Conservation (phyloP, 805 yeast genomes). For the Kazachstania martiniae region DNA sequence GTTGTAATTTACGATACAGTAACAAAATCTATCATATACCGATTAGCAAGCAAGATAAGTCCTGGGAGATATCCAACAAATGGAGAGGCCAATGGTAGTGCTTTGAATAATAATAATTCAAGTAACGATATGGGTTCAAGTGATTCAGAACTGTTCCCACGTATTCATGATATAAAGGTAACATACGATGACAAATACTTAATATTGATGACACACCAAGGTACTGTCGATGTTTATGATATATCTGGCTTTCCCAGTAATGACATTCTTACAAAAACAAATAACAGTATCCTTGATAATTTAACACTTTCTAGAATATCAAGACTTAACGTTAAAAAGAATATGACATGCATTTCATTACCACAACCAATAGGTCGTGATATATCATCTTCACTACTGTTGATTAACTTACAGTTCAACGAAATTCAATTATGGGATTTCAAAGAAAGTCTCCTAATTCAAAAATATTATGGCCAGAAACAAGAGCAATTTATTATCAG, state of each 20-base stretch:
- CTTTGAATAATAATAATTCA: background rate
- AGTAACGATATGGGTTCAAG: background rate
- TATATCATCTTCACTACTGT: constrained; percentile 26
- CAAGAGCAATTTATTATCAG: constrained; percentile 63
- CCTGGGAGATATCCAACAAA: background rate
- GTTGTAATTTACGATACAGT: constrained; percentile 37
- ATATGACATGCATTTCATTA: constrained; percentile 53
- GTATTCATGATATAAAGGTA: constrained; percentile 61
- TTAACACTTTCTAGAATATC: constrained; percentile 28
- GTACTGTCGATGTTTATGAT: constrained; percentile 50
- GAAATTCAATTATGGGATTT: constrained; percentile 80
- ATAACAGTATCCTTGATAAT: constrained; percentile 8
- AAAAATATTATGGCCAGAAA: constrained; percentile 60
- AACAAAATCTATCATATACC: constrained; percentile 13
- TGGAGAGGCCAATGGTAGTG: background rate
- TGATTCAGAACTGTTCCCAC: constrained; percentile 24
- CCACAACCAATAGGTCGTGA: constrained; percentile 24
- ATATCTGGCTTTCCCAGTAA: constrained; percentile 24
- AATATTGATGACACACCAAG: constrained; percentile 55
- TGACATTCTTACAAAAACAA: constrained; percentile 4
- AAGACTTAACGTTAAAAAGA: constrained; percentile 42
- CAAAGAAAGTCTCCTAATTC: constrained; percentile 41
- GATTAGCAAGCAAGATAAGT: constrained; percentile 18
- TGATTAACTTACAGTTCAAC: constrained; percentile 61
- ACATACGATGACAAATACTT: constrained; percentile 52